A percentile compares a stretch with the other conserved stretches of the same genome.
phyloP scores from a whole-genome alignment of 2,329 filamentous ascomycete genomes.

The Hypoxylon sp. region DNA sequence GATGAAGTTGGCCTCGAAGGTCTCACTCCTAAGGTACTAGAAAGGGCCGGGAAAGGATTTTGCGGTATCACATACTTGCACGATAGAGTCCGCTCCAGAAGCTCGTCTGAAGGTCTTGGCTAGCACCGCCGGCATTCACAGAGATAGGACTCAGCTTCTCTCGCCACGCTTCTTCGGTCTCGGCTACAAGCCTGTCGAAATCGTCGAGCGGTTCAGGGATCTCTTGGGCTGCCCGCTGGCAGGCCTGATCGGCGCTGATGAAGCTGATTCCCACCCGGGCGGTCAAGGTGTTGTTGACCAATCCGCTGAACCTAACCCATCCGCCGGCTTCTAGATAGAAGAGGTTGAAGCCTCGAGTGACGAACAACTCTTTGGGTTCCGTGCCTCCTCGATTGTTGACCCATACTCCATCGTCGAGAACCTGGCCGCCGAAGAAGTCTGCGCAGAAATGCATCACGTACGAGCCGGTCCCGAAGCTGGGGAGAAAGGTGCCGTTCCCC shows the following conservation, averaged over 20 bases:
- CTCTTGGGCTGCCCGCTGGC: conserved; percentile 67
- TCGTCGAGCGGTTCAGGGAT: conserved; percentile 65
- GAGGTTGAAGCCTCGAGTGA: conserved; percentile 53
- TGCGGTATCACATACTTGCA: not conserved
- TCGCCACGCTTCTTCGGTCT: conserved; percentile 63
- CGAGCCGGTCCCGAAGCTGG: conserved; percentile 67
- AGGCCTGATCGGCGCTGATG: conserved; percentile 67
- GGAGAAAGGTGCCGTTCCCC: conserved; percentile 65
- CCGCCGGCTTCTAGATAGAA: conserved; percentile 58
- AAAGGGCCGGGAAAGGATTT: not conserved
- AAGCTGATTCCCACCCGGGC: conserved; percentile 71
- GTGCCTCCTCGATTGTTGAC: conserved; percentile 51
- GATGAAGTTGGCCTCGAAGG: not conserved
- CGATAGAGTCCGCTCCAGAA: conserved; percentile 71
- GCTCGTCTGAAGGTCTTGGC: conserved; percentile 59
- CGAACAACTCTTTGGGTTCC: conserved; percentile 48
- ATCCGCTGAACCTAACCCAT: conserved; percentile 62
- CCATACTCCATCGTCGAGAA: conserved; percentile 50
- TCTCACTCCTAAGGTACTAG: not conserved
- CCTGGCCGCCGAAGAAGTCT: conserved; percentile 59
- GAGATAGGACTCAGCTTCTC: conserved; percentile 63
- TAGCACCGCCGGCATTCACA: conserved; percentile 57
- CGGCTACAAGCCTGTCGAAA: conserved; percentile 60
- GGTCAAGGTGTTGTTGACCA: conserved; percentile 57
- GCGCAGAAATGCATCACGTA: conserved; percentile 68